Evolutionary conservation across 805 yeast genomes (phyloP), one percentile per base, ranked within the genome.

Genomic region (Candida germanica): DNA sequence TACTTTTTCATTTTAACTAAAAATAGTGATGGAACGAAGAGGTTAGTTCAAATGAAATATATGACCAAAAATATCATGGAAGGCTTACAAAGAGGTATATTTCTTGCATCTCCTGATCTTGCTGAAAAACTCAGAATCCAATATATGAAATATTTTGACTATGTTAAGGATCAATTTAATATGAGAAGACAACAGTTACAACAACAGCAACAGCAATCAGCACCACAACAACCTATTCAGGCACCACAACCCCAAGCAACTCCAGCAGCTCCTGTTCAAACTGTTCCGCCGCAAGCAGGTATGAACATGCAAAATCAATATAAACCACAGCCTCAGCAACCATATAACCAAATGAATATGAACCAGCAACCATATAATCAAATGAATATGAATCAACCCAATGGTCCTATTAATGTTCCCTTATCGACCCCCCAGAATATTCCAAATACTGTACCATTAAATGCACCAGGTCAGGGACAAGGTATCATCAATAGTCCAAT

Each of bases 1-100:
- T 80, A 84, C 51, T 86, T 85, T 50, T 87, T 76, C 52, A 73
- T 83, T 40, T 67, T 86, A 42, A 83, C 95, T 1, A 79, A 81
- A 48, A 84, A 83, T 55, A 73, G 71, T 32, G 85, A 80, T 33
- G 89, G 86, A 7, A 83, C 95, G 1, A 79, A 77, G 50, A 75
- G 85, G 47, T 73, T 88, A 40, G 71, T 88, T 41, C 89, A 84
- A 53, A 77, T 85, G 70, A 80, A 87, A 58, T 73, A 79, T 42
- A 81, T 87, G 81, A 79, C 86, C 29, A 81, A 79, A 50, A 83
- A 81, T 53, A 83, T 87, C 42, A 61, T 81, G 47, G 93, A 86
- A 34, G 79, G 75, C 30, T 66, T 87, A 46, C 74, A 79, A 39
- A 69, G 77, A 44, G 82, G 82, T 4, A 66, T 73, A 15, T 87